These are phyloP conservation scores for Raddia guianensis DNA, from an alignment of 176 grass and related monocot species.

Conservation along the genomic window DNA sequence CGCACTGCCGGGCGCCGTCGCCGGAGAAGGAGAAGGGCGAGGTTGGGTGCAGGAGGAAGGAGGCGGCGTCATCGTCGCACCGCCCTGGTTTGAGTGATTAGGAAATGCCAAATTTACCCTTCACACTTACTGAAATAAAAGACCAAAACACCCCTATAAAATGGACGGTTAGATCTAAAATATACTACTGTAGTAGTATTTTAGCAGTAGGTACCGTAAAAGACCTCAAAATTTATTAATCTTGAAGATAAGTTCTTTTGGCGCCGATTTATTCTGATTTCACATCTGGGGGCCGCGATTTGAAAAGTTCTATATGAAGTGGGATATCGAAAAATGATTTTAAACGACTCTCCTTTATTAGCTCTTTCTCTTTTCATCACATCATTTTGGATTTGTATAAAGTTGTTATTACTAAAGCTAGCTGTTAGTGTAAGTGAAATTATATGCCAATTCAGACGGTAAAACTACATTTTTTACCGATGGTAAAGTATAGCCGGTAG, in stretches of 20 bases:
- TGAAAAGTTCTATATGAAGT: not conserved
- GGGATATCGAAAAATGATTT: slow-evolving; percentile 13
- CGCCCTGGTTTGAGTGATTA: too few relatives aligned
- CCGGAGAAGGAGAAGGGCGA: too few relatives aligned
- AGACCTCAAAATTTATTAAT: not conserved
- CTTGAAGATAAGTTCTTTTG: not conserved
- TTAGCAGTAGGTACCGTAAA: too few relatives aligned
- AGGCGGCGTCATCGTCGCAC: too few relatives aligned
- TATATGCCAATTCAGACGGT: not conserved
- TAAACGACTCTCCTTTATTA: slow-evolving; percentile 2
- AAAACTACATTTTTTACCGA: not conserved
- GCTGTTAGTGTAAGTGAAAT: not conserved
- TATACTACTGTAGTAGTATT: too few relatives aligned
- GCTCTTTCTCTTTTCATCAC: not conserved
- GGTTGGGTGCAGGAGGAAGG: too few relatives aligned
- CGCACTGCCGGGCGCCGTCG: too few relatives aligned
- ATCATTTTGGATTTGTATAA: not conserved
- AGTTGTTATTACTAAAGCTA: slow-evolving; percentile 3
- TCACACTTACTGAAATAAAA: too few relatives aligned
- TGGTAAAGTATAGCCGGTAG: not conserved
- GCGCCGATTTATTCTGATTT: slow-evolving; percentile 26
- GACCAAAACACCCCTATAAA: too few relatives aligned
- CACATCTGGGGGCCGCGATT: slow-evolving; percentile 18
- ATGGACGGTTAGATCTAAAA: too few relatives aligned
- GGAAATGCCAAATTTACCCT: too few relatives aligned